phyloP scores from a whole-genome alignment of 371 early-diverging fungal genomes.

The Rhizopus stolonifer region DNA sequence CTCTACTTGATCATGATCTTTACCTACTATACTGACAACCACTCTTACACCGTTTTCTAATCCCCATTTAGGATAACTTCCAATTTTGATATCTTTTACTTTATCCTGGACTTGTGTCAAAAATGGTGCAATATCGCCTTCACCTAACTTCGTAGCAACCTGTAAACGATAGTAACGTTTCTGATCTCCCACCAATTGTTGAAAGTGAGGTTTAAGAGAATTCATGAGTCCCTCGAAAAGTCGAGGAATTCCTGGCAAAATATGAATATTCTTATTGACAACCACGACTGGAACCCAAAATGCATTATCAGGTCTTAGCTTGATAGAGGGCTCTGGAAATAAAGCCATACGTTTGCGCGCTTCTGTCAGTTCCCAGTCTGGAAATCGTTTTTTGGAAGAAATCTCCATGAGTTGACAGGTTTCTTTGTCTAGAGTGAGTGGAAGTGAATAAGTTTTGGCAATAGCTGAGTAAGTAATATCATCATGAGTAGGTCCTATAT shows the following conservation, averaged over 20 bases:
- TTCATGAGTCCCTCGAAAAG: conserved; percentile 58
- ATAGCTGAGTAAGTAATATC: conserved; percentile 74
- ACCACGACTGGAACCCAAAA: conserved; percentile 76
- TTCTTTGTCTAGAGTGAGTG: conserved; percentile 49
- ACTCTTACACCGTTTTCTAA: conserved; percentile 32
- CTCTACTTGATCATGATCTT: conserved; percentile 34
- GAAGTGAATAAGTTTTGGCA: conserved; percentile 57
- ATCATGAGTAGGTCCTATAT: conserved; percentile 66
- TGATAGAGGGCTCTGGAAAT: conserved; percentile 52
- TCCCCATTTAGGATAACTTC: conserved; percentile 70
- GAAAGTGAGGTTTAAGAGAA: conserved; percentile 31
- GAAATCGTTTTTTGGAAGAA: conserved; percentile 9
- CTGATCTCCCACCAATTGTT: conserved; percentile 16
- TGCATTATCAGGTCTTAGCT: conserved; percentile 42
- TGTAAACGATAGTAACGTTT: conserved; percentile 47
- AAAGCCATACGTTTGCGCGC: conserved; percentile 71
- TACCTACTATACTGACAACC: conserved; percentile 56
- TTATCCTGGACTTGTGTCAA: conserved; percentile 50
- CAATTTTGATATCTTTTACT: conserved; percentile 53
- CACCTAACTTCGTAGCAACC: conserved; percentile 54
- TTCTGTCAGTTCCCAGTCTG: conserved; percentile 38
- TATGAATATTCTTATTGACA: conserved; percentile 63
- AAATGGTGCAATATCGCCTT: conserved; percentile 57
- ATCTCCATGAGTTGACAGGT: conserved; percentile 61
- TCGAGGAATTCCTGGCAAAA: conserved; percentile 73